A percentile compares a stretch with the other conserved stretches of the same genome.
phyloP scores from a whole-genome alignment of 176 grass and related monocot species.

The Cocos nucifera region DNA sequence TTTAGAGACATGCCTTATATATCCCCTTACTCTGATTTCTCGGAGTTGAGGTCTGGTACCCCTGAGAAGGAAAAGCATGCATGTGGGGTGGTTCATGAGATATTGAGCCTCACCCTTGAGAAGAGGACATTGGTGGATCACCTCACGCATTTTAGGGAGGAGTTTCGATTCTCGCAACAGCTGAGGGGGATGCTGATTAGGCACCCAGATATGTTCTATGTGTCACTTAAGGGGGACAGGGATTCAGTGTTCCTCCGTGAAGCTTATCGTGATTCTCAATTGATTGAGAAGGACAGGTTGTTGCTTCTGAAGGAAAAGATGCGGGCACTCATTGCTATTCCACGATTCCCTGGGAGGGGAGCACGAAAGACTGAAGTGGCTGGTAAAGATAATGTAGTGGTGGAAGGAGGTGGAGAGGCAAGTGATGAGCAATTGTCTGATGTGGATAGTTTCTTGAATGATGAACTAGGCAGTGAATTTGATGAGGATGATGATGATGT shows the following conservation, averaged over 20 bases:
- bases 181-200: conserved; percentile 78
- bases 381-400: conserved; percentile 17
- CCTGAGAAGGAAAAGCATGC: conserved; percentile 83
- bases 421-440: conserved; percentile 54
- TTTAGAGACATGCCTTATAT: conserved; percentile 70
- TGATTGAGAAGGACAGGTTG: conserved; percentile 73
- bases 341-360: conserved; percentile 37
- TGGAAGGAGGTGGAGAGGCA: conserved; percentile 25
- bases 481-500: conserved; percentile 14
- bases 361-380: conserved; percentile 9
- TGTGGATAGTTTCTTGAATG: conserved; percentile 52
- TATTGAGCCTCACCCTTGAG: conserved; percentile 81
- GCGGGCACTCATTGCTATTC: conserved; percentile 60
- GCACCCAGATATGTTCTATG: conserved; percentile 92
- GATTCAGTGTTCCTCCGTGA: conserved; percentile 90
- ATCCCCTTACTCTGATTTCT: conserved; percentile 85
- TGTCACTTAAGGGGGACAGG: conserved; percentile 78
- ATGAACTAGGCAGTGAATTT: conserved; percentile 44
- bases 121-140: conserved; percentile 85
- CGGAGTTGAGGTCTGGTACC: conserved; percentile 41
- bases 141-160: conserved; percentile 82
- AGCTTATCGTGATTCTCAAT: conserved; percentile 71
- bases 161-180: conserved; percentile 86
- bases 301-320: conserved; percentile 93
- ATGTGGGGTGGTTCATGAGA: conserved; percentile 77